Evolutionary conservation across 129 eudicot genomes (phyloP).

Genomic region (Centrapalus pauciflorus): DNA sequence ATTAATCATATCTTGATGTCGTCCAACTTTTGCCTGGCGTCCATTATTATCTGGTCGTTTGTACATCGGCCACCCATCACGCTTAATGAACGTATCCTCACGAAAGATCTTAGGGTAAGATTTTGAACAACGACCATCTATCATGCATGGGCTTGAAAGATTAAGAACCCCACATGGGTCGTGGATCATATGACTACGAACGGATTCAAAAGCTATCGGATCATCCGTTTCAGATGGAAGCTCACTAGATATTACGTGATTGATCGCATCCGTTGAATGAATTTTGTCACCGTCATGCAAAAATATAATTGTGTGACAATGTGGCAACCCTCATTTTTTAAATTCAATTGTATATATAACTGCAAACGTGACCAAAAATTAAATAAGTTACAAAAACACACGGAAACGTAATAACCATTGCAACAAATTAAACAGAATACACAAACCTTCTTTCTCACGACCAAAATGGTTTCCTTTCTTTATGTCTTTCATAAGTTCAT

Average conservation of each 20-base stretch:
- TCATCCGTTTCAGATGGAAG: not conserved
- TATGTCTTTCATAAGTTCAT: not conserved
- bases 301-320: not conserved
- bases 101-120: not conserved
- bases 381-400: not conserved
- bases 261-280: not conserved
- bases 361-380: not conserved
- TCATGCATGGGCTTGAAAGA: not conserved
- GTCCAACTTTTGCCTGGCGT: not conserved
- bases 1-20: not conserved
- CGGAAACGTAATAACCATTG: too few relatives aligned
- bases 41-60: not conserved
- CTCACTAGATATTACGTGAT: not conserved
- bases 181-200: not conserved
- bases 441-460: too few relatives aligned
- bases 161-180: not conserved
- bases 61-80: not conserved
- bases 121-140: not conserved
- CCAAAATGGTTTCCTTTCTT: not conserved
- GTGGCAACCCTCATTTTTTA: conserved; percentile 4
- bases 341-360: conserved; percentile 11
- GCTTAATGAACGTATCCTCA: not conserved
- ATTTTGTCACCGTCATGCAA: not conserved
- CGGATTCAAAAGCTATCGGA: not conserved
- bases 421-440: too few relatives aligned